Evolutionary conservation across 257 asterid genomes (phyloP).

Genomic region (Nicotiana paniculata): DNA sequence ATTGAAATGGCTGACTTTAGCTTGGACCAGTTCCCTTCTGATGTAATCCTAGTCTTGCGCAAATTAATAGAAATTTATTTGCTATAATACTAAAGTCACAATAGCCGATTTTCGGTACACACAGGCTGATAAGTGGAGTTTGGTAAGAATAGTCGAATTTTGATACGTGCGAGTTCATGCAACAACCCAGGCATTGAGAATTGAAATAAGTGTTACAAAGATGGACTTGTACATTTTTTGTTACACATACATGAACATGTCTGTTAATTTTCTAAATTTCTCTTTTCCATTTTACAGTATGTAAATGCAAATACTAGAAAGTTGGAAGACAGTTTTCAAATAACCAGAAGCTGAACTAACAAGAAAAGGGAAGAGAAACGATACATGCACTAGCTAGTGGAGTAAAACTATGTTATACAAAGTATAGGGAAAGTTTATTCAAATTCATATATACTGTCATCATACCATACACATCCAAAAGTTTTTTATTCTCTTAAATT

Average conservation of each 20-base stretch:
- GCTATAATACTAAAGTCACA: not conserved
- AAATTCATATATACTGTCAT: not conserved
- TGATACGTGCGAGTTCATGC: conserved; percentile 60
- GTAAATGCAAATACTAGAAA: conserved; percentile 50
- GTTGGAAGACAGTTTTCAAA: conserved; percentile 47
- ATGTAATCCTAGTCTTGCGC: conserved; percentile 22
- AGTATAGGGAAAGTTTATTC: not conserved
- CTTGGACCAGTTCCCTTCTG: conserved; percentile 45
- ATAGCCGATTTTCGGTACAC: not conserved
- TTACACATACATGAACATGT: not conserved
- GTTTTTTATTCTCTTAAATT: not conserved
- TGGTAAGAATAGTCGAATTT: conserved; percentile 41
- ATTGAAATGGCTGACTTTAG: conserved; percentile 90
- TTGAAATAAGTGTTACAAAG: conserved; percentile 41
- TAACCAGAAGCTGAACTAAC: conserved; percentile 29
- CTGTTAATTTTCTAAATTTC: not conserved
- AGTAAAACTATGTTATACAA: not conserved
- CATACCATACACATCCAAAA: not conserved
- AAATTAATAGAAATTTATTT: not conserved
- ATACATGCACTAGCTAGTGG: not conserved
- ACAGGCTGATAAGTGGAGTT: conserved; percentile 66
- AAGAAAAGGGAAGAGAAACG: not conserved
- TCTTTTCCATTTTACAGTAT: conserved; percentile 33
- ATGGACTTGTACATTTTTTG: not conserved
- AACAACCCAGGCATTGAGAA: conserved; percentile 39